Conservation (phyloP, 2,329 filamentous ascomycete species). For the Colletotrichum eleusines region DNA sequence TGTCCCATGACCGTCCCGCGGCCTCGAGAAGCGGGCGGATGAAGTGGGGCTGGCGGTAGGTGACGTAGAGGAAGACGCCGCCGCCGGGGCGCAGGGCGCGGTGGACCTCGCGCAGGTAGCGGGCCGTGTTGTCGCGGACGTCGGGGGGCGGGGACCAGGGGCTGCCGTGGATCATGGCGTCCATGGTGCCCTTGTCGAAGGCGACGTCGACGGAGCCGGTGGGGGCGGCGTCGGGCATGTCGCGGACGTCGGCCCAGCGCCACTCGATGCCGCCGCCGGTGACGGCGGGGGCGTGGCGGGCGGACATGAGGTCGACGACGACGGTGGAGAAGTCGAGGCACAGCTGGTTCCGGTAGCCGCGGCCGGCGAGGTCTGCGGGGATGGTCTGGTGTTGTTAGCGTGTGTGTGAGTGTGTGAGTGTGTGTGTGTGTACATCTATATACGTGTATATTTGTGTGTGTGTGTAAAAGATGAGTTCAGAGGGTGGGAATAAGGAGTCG, state of each 20-base stretch:
- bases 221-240: conserved; percentile 56
- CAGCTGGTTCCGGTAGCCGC: conserved; percentile 64
- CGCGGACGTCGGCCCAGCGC: conserved; percentile 63
- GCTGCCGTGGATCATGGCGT: conserved; percentile 67
- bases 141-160: conserved; percentile 65
- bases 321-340: conserved; percentile 69
- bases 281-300: conserved; percentile 52
- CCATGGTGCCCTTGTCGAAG: conserved; percentile 68
- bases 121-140: conserved; percentile 59
- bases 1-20: conserved; percentile 54
- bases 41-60: conserved; percentile 67
- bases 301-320: conserved; percentile 65
- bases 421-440: no score
- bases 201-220: conserved; percentile 63
- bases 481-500: not conserved
- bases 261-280: conserved; percentile 59
- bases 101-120: conserved; percentile 64
- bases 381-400: conserved; percentile 56
- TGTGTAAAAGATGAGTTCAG: not conserved
- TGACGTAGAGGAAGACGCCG: conserved; percentile 64
- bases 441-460: not conserved
- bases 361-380: conserved; percentile 59
- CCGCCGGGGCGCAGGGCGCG: conserved; percentile 62
- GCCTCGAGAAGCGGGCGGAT: conserved; percentile 59
- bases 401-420: not conserved